A percentile compares a stretch with the other conserved stretches of the same genome.
These are phyloP conservation scores for Helotiales sp. DNA, from an alignment of 2,329 filamentous ascomycete genomes.

Conservation along the genomic window DNA sequence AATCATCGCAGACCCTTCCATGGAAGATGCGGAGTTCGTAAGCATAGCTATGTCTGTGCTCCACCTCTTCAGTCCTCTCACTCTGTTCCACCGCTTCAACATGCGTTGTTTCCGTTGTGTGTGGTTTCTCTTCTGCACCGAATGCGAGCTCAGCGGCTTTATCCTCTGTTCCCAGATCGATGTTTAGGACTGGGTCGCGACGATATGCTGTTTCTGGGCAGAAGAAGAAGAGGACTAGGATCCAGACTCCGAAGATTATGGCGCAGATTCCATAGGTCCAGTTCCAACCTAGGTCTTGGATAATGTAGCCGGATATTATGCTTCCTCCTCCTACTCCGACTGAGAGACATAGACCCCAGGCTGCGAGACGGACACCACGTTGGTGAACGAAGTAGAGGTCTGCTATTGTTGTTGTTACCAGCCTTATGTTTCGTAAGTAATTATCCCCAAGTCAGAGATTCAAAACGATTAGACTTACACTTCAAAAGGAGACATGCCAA, in stretches of 20 bases:
- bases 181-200: conserved; percentile 14
- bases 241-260: conserved; percentile 40
- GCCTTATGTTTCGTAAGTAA: background rate
- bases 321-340: conserved; percentile 9
- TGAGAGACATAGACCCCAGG: conserved; percentile 22
- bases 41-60: conserved; percentile 11
- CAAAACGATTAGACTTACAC: conserved; percentile 9
- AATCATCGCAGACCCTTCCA: conserved; percentile 30
- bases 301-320: conserved; percentile 41
- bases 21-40: conserved; percentile 27
- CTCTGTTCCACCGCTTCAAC: background rate
- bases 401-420: conserved; percentile 18
- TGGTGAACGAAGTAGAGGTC: conserved; percentile 22
- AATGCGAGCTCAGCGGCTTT: conserved; percentile 11
- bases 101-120: background rate
- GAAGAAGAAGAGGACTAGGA: conserved; percentile 42
- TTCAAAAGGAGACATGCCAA: conserved; percentile 19
- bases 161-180: conserved; percentile 16
- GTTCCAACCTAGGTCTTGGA: conserved; percentile 34
- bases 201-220: conserved; percentile 42
- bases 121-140: background rate
- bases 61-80: background rate
- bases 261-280: conserved; percentile 38
- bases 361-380: conserved; percentile 17
- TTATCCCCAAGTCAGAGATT: background rate